Base-by-base conservation (phyloP, 2,329 filamentous ascomycete genomes). In the Aureobasidium sp. region DNA sequence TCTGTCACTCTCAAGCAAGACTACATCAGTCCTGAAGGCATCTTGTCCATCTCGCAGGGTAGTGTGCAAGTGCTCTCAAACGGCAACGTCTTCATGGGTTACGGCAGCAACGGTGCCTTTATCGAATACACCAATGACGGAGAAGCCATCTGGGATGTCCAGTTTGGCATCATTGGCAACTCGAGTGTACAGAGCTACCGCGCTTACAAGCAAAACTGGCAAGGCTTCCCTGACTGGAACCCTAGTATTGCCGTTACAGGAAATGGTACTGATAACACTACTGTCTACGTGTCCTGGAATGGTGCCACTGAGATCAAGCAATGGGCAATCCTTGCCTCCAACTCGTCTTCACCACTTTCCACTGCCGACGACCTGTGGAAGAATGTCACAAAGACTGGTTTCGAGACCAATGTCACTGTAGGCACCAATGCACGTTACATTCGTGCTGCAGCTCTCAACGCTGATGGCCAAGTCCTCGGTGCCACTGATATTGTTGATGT, bases 31-130 rank as follows among this genome's bases (percentile, higher is more conserved):
- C 62, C 68, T 1, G 60, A 61, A 19, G 65, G 66, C 5, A 72
- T 83, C 19, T 70, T 76, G 0, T 75, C 78, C 42, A 76, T 75
- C 24, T 81, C 79, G 0, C 79, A 81, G 64, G 79, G 79, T 3
- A 78, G 75, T 49, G 78, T 79, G 11, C 82, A 86, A 64, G 68
- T 80, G 1, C 75, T 85, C 0, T 76, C 78, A 0, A 79, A 79
- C 59, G 78, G 78, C 44, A 80, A 84, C 62, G 77, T 79, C 5
- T 68, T 85, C 15, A 76, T 85, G 27, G 81, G 81, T 60, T 85
- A 81, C 78, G 82, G 83, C 3, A 69, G 73, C 63, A 68, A 70
- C 17, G 68, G 68, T 2, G 70, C 73, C 17, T 70, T 73, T 5
- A 74, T 75, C 3, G 76, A 78, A 57, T 67, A 79, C 66, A 72